phyloP scores from a whole-genome alignment of 2,329 filamentous ascomycete genomes.

The Colletotrichum echinochloae region DNA sequence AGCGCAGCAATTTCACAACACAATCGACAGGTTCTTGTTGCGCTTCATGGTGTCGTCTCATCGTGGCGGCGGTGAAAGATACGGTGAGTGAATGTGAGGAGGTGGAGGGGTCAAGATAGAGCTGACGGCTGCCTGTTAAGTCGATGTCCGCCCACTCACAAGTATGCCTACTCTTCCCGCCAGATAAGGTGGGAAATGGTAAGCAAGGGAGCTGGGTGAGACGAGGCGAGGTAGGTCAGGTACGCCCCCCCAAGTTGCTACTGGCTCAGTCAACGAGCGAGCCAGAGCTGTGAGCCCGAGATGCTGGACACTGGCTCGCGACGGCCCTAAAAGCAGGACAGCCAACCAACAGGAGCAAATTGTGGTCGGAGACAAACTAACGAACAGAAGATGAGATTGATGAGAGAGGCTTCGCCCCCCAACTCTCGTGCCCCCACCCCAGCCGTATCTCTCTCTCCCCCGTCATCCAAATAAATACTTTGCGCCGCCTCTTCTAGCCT shows the following conservation, averaged over 20 bases:
- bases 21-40: background rate
- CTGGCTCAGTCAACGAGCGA: conserved; percentile 8
- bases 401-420: conserved; percentile 18
- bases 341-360: background rate
- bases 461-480: conserved; percentile 35
- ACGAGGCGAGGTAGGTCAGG: conserved; percentile 10
- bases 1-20: background rate
- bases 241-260: background rate
- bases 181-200: background rate
- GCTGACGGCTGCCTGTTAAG: conserved; percentile 36
- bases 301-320: conserved; percentile 20
- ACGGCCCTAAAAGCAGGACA: conserved; percentile 18
- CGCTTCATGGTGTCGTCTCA: background rate
- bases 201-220: background rate
- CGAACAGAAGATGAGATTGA: background rate
- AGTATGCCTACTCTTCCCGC: background rate
- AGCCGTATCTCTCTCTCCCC: background rate
- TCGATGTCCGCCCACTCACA: background rate
- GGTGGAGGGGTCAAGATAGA: conserved; percentile 2
- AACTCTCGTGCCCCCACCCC: conserved; percentile 12
- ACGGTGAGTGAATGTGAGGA: conserved; percentile 20
- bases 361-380: background rate
- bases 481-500: conserved; percentile 36
- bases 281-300: conserved; percentile 23
- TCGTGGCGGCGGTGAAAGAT: background rate